These are phyloP conservation scores for Phylloporus rhodoxanthus DNA, from an alignment of 768 basidiomycete species.

Conservation along the genomic window DNA sequence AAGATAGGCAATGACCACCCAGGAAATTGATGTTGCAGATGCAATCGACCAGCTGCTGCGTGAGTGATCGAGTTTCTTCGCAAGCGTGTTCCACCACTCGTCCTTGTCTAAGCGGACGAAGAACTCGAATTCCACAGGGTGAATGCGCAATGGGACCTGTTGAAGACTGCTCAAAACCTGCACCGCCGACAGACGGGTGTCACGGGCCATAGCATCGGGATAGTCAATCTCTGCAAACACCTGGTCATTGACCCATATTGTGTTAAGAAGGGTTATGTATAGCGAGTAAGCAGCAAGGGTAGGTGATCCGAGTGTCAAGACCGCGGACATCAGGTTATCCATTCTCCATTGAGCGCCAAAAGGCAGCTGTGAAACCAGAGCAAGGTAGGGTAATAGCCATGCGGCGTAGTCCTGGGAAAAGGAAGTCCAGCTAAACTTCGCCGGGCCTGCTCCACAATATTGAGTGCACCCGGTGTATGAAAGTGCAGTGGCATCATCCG, in stretches of 20 bases:
- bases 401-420: slow-evolving; percentile 35
- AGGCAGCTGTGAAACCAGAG: slow-evolving; percentile 46
- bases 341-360: slow-evolving; percentile 36
- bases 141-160: slow-evolving; percentile 21
- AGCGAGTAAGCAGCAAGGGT: slow-evolving; percentile 41
- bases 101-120: slow-evolving; percentile 39
- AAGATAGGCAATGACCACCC: slow-evolving; percentile 41
- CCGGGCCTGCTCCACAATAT: slow-evolving; percentile 12
- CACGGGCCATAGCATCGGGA: background rate
- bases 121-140: slow-evolving; percentile 23
- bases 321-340: slow-evolving; percentile 39
- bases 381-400: slow-evolving; percentile 47
- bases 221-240: background rate
- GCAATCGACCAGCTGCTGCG: slow-evolving; percentile 39
- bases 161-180: slow-evolving; percentile 37
- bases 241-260: slow-evolving; percentile 12
- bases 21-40: slow-evolving; percentile 35
- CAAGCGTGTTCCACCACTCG: slow-evolving; percentile 35
- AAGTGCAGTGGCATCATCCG: slow-evolving; percentile 6
- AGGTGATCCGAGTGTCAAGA: slow-evolving; percentile 43
- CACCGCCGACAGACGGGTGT: slow-evolving; percentile 16
- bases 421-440: slow-evolving; percentile 14
- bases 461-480: slow-evolving; percentile 3
- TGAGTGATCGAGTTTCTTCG: slow-evolving; percentile 32
- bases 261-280: background rate